phyloP scores from a whole-genome alignment of 2,329 filamentous ascomycete species.

The Pseudofabraea citricarpa region DNA sequence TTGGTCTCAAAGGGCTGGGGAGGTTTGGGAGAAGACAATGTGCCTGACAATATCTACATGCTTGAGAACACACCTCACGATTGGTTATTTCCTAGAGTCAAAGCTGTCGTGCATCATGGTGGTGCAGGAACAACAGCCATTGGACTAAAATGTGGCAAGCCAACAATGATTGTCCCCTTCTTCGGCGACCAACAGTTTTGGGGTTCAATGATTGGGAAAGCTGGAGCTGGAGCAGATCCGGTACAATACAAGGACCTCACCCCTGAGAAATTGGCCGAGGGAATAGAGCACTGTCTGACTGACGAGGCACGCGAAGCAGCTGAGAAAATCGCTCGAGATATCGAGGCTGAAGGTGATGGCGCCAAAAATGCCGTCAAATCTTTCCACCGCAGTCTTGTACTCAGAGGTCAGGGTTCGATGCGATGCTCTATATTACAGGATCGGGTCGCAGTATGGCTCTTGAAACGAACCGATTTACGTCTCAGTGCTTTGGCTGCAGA shows the following conservation, averaged over 20 bases:
- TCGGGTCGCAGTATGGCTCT: slow-evolving; percentile 59
- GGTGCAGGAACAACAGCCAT: slow-evolving; percentile 74
- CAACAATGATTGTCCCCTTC: slow-evolving; percentile 74
- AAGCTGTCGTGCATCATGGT: slow-evolving; percentile 69
- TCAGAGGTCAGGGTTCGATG: slow-evolving; percentile 50
- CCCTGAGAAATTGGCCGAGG: slow-evolving; percentile 61
- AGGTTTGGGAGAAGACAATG: slow-evolving; percentile 55
- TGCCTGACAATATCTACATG: slow-evolving; percentile 64
- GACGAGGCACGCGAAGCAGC: slow-evolving; percentile 55
- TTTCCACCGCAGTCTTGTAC: slow-evolving; percentile 57
- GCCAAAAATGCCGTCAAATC: slow-evolving; percentile 63
- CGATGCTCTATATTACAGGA: slow-evolving; percentile 62
- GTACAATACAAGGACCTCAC: slow-evolving; percentile 65
- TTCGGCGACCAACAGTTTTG: slow-evolving; percentile 79
- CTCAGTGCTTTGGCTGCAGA: slow-evolving; percentile 62
- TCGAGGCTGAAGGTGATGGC: slow-evolving; percentile 60
- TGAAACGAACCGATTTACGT: slow-evolving; percentile 55
- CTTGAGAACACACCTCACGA: slow-evolving; percentile 72
- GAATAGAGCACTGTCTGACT: slow-evolving; percentile 63
- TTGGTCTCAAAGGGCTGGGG: slow-evolving; percentile 75
- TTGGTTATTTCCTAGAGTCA: slow-evolving; percentile 67
- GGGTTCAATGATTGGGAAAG: slow-evolving; percentile 63
- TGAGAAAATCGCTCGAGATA: slow-evolving; percentile 53
- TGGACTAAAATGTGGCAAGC: slow-evolving; percentile 64
- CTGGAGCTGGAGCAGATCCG: slow-evolving; percentile 60